Conservation (phyloP, 192 early-diverging fungal genomes). For the Entomortierella chlamydospora region DNA sequence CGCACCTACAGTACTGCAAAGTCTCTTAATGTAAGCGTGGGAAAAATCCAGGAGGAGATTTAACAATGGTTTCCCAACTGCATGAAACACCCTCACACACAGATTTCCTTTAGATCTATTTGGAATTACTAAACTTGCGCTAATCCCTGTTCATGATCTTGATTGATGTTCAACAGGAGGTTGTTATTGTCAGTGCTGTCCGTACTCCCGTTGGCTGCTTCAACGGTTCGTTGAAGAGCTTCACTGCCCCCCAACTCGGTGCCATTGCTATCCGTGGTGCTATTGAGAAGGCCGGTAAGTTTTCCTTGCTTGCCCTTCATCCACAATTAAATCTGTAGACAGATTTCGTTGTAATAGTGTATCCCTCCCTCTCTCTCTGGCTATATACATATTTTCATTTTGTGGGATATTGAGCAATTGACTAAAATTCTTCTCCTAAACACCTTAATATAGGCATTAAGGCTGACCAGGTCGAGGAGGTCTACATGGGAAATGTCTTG, state of each 20-base stretch:
- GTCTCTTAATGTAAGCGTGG: conserved; percentile 53
- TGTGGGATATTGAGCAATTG: neutral
- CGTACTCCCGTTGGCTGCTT: conserved; percentile 95
- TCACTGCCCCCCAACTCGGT: conserved; percentile 89
- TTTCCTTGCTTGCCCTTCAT: neutral
- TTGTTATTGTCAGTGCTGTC: conserved; percentile 74
- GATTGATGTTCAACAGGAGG: conserved; percentile 55
- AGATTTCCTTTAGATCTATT: too few relatives aligned
- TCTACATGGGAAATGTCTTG: conserved; percentile 96
- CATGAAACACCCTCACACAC: too few relatives aligned
- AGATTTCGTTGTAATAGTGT: too few relatives aligned
- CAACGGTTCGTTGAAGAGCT: conserved; percentile 85
- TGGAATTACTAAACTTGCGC: too few relatives aligned
- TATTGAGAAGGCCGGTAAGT: conserved; percentile 81
- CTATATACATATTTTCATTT: conserved; percentile 4
- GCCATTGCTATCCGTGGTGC: conserved; percentile 86
- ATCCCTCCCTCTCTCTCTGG: too few relatives aligned
- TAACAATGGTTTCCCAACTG: neutral
- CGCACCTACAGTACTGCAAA: conserved; percentile 49
- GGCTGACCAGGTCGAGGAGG: conserved; percentile 89
- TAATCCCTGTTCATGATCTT: neutral
- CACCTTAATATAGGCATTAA: conserved; percentile 66
- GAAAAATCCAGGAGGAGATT: conserved; percentile 30
- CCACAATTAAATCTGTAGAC: neutral
- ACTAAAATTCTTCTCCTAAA: neutral